Conservation (phyloP, 148 eudicot species). For the Camellia japonica region DNA sequence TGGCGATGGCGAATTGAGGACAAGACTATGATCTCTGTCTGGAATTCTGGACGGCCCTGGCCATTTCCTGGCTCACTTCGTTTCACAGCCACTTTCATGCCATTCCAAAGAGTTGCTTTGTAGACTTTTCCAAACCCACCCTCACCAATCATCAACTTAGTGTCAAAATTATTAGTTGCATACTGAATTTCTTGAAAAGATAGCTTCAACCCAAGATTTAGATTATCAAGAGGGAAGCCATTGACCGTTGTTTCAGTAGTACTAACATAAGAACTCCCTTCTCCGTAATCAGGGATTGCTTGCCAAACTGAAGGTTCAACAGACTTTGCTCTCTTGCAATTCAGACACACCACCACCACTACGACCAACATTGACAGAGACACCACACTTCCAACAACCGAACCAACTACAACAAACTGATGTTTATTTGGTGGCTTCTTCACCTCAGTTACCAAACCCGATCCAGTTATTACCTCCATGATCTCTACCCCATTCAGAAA, state of each 20-base stretch:
- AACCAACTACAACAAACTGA: slow-evolving; percentile 19
- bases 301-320: slow-evolving; percentile 31
- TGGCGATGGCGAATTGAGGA: slow-evolving; percentile 53
- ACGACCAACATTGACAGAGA: slow-evolving; percentile 12
- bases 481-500: slow-evolving; percentile 55
- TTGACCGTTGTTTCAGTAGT: slow-evolving; percentile 16
- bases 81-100: slow-evolving; percentile 50
- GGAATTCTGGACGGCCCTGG: slow-evolving; percentile 51
- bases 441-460: background rate
- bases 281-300: background rate
- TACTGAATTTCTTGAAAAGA: slow-evolving; percentile 32
- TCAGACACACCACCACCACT: slow-evolving; percentile 15
- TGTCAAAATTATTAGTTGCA: slow-evolving; percentile 47
- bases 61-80: slow-evolving; percentile 45
- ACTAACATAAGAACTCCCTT: slow-evolving; percentile 24
- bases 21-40: slow-evolving; percentile 46
- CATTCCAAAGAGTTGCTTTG: slow-evolving; percentile 32
- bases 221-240: slow-evolving; percentile 20
- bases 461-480: slow-evolving; percentile 26
- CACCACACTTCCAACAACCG: slow-evolving; percentile 27
- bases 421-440: background rate
- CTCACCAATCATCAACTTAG: slow-evolving; percentile 37
- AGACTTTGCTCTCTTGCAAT: slow-evolving; percentile 15
- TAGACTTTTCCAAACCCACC: slow-evolving; percentile 70
- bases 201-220: slow-evolving; percentile 41